Base-by-base conservation (phyloP, 768 basidiomycete species). In the Suillus discolor region DNA sequence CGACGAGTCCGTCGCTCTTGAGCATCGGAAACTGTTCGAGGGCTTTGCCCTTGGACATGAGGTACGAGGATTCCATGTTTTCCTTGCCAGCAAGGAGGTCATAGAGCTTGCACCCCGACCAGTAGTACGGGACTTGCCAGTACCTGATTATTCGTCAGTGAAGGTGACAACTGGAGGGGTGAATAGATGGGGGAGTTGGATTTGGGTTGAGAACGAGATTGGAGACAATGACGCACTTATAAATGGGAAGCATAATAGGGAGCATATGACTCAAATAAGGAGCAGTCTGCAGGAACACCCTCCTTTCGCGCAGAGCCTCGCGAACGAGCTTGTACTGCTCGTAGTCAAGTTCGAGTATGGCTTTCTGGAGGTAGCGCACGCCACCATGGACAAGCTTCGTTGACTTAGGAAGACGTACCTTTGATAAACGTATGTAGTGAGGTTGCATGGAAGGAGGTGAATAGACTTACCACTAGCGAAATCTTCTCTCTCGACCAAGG, bases 381-480 rank as follows among this genome's bases (percentile, higher is more conserved):
- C 97, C 97, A 18, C 97, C 97, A 79, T 99, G 97, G 1, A 99
- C 97, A 62, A 99, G 89, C 76, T 99, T 99, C 1, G 97, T 99
- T 9, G 94, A 96, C 74, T 99, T 99, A n/a, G 7, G 94, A 97
- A 0, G 94, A 97, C 0, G 97, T 97, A 20, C 96, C 94, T 94
- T 71, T 20, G 13, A 25, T 39, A 9, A 49, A 20, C 25, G 34
- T 16, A 6, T 36, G 31, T 47, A 42, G 7, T 31, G 44, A 41
- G n/a, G n/a, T 54, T 31, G n/a, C 15, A 41, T n/a, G 28, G 4
- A 20, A n/a, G 28, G 7, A 45, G 31, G 11, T 39, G 11, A 25
- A 51, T 57, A 7, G 4, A 76, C 84, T 67, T 66, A 93, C 94
- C 96, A 28, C 93, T 86, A 70, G 89, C 87, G 68, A 97, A 99